Conservation (phyloP, 78 protist genomes). For the Dictyostelium intermedium region DNA sequence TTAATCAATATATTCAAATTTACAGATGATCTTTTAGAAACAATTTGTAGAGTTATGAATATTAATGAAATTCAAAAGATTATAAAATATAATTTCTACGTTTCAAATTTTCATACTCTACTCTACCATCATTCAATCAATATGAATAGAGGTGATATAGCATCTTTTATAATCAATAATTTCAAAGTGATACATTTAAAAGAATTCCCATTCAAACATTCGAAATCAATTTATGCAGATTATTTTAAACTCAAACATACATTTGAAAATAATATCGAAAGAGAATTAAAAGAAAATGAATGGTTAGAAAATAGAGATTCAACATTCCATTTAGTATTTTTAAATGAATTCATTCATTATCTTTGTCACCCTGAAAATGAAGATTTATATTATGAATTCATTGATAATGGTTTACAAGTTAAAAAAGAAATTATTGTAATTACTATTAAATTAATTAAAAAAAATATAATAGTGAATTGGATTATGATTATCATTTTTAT, state of each 20-base stretch:
- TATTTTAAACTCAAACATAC: background rate
- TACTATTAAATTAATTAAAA: background rate
- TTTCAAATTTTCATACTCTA: background rate
- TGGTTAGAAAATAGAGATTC: background rate
- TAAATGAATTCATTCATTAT: background rate
- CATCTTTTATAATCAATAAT: background rate
- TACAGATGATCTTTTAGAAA: background rate
- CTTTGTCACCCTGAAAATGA: background rate
- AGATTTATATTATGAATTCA: background rate
- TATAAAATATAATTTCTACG: background rate
- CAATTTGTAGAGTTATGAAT: background rate
- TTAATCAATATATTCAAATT: background rate
- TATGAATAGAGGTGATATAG: background rate
- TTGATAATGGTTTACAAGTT: background rate
- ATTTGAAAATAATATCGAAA: background rate
- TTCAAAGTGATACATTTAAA: background rate
- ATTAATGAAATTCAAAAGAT: background rate
- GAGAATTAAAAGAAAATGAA: background rate
- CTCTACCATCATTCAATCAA: background rate
- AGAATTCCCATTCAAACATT: background rate
- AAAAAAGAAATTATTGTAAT: background rate
- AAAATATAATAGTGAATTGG: background rate
- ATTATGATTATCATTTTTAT: too few species aligned
- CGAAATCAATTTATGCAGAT: background rate
- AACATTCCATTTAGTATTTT: background rate